A percentile compares a stretch with the other conserved stretches of the same genome.
phyloP scores from a whole-genome alignment of 1,284 basidiomycete genomes.

The Anthracocystis panici-leucophaei region DNA sequence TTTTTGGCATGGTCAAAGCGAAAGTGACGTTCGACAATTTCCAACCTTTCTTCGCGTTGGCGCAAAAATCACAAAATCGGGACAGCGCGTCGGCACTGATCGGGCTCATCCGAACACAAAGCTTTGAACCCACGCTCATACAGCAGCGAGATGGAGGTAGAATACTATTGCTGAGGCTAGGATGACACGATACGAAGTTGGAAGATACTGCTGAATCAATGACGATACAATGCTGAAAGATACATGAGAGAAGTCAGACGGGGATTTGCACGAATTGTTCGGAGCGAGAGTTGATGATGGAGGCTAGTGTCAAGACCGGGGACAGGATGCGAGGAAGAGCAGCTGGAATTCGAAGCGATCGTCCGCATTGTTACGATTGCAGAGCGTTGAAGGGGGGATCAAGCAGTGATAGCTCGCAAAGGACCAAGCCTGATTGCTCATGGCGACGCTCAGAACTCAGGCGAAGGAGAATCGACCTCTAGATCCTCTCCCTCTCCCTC shows the following conservation, averaged over 20 bases:
- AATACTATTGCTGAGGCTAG: background rate
- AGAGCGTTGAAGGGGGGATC: background rate
- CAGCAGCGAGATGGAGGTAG: background rate
- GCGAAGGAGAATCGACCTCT: constrained; percentile 13
- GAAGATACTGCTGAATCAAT: background rate
- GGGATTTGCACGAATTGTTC: constrained; percentile 1
- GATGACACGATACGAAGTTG: background rate
- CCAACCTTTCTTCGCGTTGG: constrained; percentile 28
- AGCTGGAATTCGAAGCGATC: background rate
- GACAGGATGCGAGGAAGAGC: too few relatives aligned
- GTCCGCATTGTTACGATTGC: too few relatives aligned
- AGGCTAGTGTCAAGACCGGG: background rate
- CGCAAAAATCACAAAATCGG: constrained; percentile 2
- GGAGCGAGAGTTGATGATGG: background rate
- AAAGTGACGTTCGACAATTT: constrained; percentile 2
- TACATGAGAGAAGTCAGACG: background rate
- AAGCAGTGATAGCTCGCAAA: background rate
- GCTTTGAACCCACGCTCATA: background rate
- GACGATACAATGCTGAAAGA: constrained; percentile 7
- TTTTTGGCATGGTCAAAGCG: constrained; percentile 37
- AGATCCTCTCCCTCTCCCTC: constrained; percentile 23
- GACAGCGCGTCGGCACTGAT: constrained; percentile 1
- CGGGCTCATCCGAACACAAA: constrained; percentile 1
- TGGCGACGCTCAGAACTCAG: constrained; percentile 10
- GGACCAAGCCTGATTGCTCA: too few relatives aligned